Evolutionary conservation across 257 asterid genomes (phyloP).

Genomic region (Solanum chilense): DNA sequence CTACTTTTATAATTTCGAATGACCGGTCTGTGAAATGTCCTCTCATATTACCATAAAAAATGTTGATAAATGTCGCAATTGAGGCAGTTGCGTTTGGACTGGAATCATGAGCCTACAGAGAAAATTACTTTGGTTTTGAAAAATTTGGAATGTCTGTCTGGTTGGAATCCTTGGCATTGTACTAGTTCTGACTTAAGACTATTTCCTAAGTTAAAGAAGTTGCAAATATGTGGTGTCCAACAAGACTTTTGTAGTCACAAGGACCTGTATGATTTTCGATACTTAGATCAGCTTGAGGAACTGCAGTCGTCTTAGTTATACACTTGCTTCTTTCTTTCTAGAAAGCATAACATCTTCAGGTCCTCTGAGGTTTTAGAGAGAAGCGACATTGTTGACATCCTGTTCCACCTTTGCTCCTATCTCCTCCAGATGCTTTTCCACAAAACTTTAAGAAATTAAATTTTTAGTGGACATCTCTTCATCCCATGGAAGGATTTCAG

Average conservation of each 20-base stretch:
- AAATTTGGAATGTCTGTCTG: neutral
- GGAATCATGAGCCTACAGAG: neutral
- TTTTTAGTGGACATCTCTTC: too few relatives aligned
- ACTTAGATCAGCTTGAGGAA: slow-evolving; percentile 8
- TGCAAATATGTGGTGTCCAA: neutral
- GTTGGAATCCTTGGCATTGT: slow-evolving; percentile 2
- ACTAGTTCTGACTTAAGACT: neutral
- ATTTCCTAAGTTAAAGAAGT: slow-evolving; percentile 11
- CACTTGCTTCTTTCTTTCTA: too few relatives aligned
- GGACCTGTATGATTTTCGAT: neutral
- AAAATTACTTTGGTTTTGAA: neutral
- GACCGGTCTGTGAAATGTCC: neutral
- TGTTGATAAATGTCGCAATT: slow-evolving; percentile 6
- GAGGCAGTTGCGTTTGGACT: slow-evolving; percentile 1
- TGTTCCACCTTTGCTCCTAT: too few relatives aligned
- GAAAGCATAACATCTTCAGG: too few relatives aligned
- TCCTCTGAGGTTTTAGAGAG: too few relatives aligned
- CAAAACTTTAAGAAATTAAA: too few relatives aligned
- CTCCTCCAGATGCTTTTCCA: too few relatives aligned
- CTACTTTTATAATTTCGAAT: too few relatives aligned
- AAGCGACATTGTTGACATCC: too few relatives aligned
- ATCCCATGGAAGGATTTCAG: too few relatives aligned
- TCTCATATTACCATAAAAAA: neutral
- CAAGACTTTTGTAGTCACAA: neutral
- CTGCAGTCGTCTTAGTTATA: neutral